Conservation (phyloP, 305 asterid species). For the Fraxinus baroniana region DNA sequence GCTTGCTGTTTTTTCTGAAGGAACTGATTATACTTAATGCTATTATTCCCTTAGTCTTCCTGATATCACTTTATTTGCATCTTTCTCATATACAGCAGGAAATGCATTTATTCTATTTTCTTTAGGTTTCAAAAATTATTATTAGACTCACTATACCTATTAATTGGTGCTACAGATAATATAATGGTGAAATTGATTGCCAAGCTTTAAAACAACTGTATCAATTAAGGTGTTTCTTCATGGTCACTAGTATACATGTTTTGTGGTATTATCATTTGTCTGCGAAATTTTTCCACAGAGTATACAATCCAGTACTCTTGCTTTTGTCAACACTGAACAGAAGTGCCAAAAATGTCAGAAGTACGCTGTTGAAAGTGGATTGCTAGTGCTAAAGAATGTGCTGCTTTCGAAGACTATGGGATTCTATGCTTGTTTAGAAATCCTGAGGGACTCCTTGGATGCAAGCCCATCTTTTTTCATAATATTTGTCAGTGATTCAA, state of each 20-base stretch:
- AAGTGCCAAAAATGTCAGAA: slow-evolving; percentile 57
- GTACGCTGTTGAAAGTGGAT: slow-evolving; percentile 53
- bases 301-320: slow-evolving; percentile 5
- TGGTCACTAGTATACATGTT: neutral
- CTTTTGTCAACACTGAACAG: slow-evolving; percentile 39
- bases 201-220: slow-evolving; percentile 7
- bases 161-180: neutral
- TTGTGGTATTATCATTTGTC: neutral
- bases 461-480: slow-evolving; percentile 46
- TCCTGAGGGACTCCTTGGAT: slow-evolving; percentile 53
- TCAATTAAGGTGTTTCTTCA: neutral
- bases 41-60: slow-evolving; percentile 1
- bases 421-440: slow-evolving; percentile 53
- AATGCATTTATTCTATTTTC: neutral
- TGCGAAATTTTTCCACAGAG: neutral
- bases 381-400: slow-evolving; percentile 57
- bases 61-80: neutral
- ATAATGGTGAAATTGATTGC: neutral
- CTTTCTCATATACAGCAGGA: neutral
- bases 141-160: neutral
- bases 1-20: slow-evolving; percentile 73
- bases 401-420: slow-evolving; percentile 63
- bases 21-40: slow-evolving; percentile 60
- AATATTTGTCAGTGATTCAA: neutral
- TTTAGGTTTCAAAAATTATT: neutral